These are phyloP conservation scores for Globisporangium emineosum DNA, from an alignment of 352 stramenopile species.

Conservation along the genomic window DNA sequence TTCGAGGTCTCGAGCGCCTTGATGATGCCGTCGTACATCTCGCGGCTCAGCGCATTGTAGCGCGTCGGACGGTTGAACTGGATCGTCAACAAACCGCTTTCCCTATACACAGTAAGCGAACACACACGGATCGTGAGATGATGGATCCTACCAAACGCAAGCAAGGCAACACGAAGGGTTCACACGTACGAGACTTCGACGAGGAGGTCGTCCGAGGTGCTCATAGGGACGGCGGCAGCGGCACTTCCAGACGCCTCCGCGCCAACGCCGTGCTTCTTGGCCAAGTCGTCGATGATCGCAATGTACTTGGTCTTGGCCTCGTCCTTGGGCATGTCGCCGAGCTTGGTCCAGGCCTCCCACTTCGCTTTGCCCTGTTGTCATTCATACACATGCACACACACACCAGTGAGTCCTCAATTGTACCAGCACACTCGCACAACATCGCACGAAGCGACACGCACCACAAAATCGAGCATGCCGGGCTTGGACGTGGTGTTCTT, in stretches of 20 bases:
- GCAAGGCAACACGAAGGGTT: not conserved
- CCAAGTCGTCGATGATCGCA: slow-evolving; percentile 67
- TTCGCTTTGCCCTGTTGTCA: slow-evolving; percentile 52
- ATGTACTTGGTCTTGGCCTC: slow-evolving; percentile 76
- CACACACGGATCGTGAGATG: not conserved
- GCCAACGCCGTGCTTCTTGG: slow-evolving; percentile 34
- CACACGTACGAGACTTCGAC: slow-evolving; percentile 49
- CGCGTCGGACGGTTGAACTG: slow-evolving; percentile 76
- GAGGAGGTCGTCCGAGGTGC: slow-evolving; percentile 43
- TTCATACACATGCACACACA: not conserved
- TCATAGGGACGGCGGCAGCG: slow-evolving; percentile 8
- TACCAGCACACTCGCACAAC: not conserved
- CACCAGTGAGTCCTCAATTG: not conserved
- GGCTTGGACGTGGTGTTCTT: slow-evolving; percentile 62
- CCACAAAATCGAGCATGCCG: slow-evolving; percentile 84
- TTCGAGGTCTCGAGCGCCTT: slow-evolving; percentile 62
- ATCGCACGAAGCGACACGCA: slow-evolving; percentile 15
- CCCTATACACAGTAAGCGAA: slow-evolving; percentile 19
- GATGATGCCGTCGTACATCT: slow-evolving; percentile 80
- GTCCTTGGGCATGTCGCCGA: slow-evolving; percentile 63
- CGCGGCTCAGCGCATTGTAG: slow-evolving; percentile 87
- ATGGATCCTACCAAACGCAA: not conserved
- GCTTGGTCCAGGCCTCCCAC: slow-evolving; percentile 75
- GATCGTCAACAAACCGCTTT: slow-evolving; percentile 64
- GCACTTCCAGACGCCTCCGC: slow-evolving; percentile 1